Evolutionary conservation across 129 eudicot species (phyloP).

Genomic region (Tanacetum coccineum): DNA sequence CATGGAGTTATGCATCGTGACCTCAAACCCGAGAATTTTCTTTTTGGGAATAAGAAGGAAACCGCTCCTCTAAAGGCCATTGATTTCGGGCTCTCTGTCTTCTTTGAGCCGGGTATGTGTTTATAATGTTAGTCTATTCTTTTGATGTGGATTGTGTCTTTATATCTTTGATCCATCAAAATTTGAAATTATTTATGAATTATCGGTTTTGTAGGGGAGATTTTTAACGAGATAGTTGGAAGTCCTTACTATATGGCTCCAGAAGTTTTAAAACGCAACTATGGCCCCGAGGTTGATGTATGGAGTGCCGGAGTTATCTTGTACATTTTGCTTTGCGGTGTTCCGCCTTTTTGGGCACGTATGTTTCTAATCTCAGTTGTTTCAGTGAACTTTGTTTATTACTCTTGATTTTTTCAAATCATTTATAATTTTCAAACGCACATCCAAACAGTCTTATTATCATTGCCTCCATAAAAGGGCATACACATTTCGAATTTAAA

Average conservation of each 20-base stretch:
- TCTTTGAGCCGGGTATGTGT: slow-evolving; percentile 71
- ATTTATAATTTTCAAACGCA: background rate
- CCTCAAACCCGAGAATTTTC: slow-evolving; percentile 85
- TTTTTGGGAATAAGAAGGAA: slow-evolving; percentile 81
- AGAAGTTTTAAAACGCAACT: slow-evolving; percentile 70
- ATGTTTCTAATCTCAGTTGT: slow-evolving; percentile 4
- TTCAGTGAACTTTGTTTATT: too few species aligned
- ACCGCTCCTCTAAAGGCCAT: slow-evolving; percentile 68
- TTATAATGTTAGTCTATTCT: background rate
- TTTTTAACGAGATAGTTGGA: slow-evolving; percentile 77
- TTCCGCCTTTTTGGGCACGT: slow-evolving; percentile 97
- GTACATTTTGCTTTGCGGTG: slow-evolving; percentile 85
- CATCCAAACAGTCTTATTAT: background rate
- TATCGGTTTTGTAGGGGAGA: slow-evolving; percentile 37
- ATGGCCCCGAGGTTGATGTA: slow-evolving; percentile 82
- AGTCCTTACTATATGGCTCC: slow-evolving; percentile 97
- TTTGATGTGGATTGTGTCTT: background rate
- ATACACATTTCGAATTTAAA: background rate
- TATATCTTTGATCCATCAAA: background rate
- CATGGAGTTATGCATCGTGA: slow-evolving; percentile 91
- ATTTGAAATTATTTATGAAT: background rate
- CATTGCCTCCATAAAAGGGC: background rate
- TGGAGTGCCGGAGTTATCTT: slow-evolving; percentile 93
- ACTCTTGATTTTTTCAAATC: too few species aligned
- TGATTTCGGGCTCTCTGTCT: slow-evolving; percentile 79